Conservation (phyloP, 2,329 filamentous ascomycete species). For the Xylogone sp. region DNA sequence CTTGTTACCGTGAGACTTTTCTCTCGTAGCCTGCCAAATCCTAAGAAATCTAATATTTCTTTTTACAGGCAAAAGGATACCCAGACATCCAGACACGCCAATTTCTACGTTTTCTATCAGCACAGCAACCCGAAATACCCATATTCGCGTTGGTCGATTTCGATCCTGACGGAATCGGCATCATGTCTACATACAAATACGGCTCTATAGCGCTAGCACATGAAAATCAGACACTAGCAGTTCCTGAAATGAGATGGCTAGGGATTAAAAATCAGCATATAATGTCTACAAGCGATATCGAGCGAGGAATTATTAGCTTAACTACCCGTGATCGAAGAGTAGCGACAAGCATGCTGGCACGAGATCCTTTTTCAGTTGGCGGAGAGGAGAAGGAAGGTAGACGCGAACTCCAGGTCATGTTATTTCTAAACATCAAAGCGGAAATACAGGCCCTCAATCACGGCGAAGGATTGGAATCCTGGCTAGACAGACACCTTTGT, state of each 20-base stretch:
- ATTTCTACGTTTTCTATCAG: constrained; percentile 55
- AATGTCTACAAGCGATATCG: neutral
- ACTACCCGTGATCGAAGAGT: constrained; percentile 50
- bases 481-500: constrained; percentile 21
- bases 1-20: constrained; percentile 57
- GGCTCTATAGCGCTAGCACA: constrained; percentile 62
- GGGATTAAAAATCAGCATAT: constrained; percentile 43
- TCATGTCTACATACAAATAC: constrained; percentile 69
- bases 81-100: constrained; percentile 69
- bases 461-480: constrained; percentile 17
- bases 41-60: neutral
- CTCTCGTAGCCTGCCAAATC: neutral
- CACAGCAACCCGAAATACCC: constrained; percentile 43
- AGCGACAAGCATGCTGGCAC: constrained; percentile 50
- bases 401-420: constrained; percentile 66
- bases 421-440: constrained; percentile 70
- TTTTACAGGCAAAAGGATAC: constrained; percentile 70
- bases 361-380: constrained; percentile 26
- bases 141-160: constrained; percentile 68
- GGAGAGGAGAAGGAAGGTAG: constrained; percentile 35
- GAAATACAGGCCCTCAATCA: constrained; percentile 70
- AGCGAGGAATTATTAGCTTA: constrained; percentile 36
- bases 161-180: constrained; percentile 72
- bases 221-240: constrained; percentile 45
- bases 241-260: constrained; percentile 58